Evolutionary conservation across 2,329 filamentous ascomycete genomes (phyloP), one percentile per base, ranked within the genome.

Genomic region (Elsinoe perseae): DNA sequence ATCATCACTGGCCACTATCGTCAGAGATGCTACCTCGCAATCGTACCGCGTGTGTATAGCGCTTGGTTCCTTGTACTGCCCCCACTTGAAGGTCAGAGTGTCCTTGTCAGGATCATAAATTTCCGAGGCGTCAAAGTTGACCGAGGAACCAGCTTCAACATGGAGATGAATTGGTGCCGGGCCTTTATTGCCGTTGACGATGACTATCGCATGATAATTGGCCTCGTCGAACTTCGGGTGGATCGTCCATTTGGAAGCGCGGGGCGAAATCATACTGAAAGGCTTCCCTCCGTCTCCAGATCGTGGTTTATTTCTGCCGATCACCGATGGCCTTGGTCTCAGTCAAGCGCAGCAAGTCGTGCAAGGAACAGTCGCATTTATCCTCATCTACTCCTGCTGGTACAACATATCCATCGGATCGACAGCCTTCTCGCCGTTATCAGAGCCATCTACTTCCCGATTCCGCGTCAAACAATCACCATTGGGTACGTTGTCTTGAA

Each of bases 391-490:
- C 61, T 67, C 64, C 62, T 73, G 66, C 60, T 64, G 66, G 54
- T 75, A 66, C 59, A 73, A 73, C 53, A 64, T 71, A 52, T 70
- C 68, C 14, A 73, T 75, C 30, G 73, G 73, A 12, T 64, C 71
- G 1, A 71, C 70, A 1, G 69, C 69, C 4, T 36, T 36, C 16
- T 10, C 32, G 3, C 16, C 16, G 0, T 78, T 77, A 8, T 79
- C 79, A 40, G 80, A 83, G 62, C 70, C 82, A 7, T 79, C 79
- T 0, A 79, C 78, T 0, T 79, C 82, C 62, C 72, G 78, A 3
- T 71, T 82, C 6, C 75, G 80, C 10, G 77, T 74, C 0, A 77
- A 81, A 82, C 79, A 0, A 81, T 82, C 56, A 79, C 79, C 30
- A 64, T 71, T 1, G 79, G 79, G 0, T 75, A 36, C 32, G 32